phyloP scores from a whole-genome alignment of 345 rosid genomes.

The Lepidium didymum region DNA sequence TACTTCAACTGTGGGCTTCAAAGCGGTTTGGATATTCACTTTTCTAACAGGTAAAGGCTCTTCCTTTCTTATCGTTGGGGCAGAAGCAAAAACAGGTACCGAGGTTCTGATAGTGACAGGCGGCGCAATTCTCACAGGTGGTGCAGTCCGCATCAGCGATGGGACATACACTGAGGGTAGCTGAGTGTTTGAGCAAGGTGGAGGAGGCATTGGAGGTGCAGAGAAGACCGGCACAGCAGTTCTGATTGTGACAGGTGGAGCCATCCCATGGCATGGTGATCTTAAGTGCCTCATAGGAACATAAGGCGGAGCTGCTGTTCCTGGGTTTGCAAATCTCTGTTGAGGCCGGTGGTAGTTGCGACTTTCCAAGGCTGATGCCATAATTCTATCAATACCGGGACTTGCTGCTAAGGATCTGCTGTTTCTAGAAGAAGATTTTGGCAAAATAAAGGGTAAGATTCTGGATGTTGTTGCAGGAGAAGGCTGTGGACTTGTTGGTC shows the following conservation, averaged over 20 bases:
- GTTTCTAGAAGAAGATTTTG: constrained; percentile 51
- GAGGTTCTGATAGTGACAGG: constrained; percentile 74
- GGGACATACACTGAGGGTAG: constrained; percentile 35
- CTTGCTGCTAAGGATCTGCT: constrained; percentile 38
- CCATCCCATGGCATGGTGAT: constrained; percentile 55
- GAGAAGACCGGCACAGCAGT: constrained; percentile 73
- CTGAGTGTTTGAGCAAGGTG: constrained; percentile 39
- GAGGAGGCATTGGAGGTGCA: constrained; percentile 62
- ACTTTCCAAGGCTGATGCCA: constrained; percentile 32
- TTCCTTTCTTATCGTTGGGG: constrained; percentile 37
- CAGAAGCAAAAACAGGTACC: constrained; percentile 56
- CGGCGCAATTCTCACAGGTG: constrained; percentile 45
- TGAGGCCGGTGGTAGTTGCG: constrained; percentile 31
- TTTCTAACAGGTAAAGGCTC: constrained; percentile 25
- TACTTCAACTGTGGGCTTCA: constrained; percentile 6
- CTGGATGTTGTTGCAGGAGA: constrained; percentile 60
- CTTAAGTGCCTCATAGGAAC: constrained; percentile 68
- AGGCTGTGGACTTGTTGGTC: constrained; percentile 90
- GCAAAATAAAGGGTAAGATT: constrained; percentile 85
- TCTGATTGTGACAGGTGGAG: constrained; percentile 86
- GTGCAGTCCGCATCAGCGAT: constrained; percentile 31
- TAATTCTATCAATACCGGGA: constrained; percentile 9
- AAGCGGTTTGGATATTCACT: constrained; percentile 31
- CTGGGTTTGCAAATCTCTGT: constrained; percentile 64
- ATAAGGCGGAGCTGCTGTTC: constrained; percentile 71